Conservation (phyloP, 192 early-diverging fungal species). For the Coemansia sp. region DNA sequence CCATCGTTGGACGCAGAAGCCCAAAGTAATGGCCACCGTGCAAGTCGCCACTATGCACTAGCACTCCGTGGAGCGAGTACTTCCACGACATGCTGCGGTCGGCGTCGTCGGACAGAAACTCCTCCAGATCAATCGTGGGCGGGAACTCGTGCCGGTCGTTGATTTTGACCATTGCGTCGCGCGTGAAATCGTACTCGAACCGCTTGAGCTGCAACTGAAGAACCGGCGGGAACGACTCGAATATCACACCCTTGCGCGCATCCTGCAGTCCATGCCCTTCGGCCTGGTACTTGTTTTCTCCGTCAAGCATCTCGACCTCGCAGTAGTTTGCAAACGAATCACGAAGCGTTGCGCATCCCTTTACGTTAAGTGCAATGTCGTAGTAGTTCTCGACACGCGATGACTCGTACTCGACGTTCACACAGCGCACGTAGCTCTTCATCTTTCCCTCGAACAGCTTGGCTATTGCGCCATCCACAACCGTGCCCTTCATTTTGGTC, state of each 20-base stretch:
- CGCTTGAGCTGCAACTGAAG: constrained; percentile 95
- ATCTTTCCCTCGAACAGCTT: constrained; percentile 95
- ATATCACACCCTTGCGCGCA: constrained; percentile 95
- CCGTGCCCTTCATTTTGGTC: constrained; percentile 95
- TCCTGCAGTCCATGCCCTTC: constrained; percentile 94
- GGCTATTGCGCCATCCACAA: constrained; percentile 88
- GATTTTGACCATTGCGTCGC: constrained; percentile 91
- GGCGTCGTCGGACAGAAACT: constrained; percentile 72
- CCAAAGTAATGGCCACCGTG: constrained; percentile 95
- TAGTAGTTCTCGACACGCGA: constrained; percentile 94
- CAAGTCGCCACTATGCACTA: constrained; percentile 93
- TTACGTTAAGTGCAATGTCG: constrained; percentile 97
- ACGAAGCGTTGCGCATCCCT: constrained; percentile 80
- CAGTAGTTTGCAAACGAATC: constrained; percentile 93
- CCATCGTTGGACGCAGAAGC: constrained; percentile 75
- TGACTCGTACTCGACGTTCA: constrained; percentile 93
- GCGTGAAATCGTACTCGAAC: constrained; percentile 95
- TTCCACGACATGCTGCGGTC: constrained; percentile 65
- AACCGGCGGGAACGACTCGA: constrained; percentile 89
- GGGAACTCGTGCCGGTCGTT: constrained; percentile 98
- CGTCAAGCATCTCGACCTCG: constrained; percentile 88
- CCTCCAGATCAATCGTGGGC: constrained; percentile 76
- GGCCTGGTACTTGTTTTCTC: constrained; percentile 95
- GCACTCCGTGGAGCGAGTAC: constrained; percentile 91
- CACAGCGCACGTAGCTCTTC: constrained; percentile 96